These are phyloP conservation scores for Daldinia sp. DNA, from an alignment of 2,329 filamentous ascomycete species.

Conservation along the genomic window DNA sequence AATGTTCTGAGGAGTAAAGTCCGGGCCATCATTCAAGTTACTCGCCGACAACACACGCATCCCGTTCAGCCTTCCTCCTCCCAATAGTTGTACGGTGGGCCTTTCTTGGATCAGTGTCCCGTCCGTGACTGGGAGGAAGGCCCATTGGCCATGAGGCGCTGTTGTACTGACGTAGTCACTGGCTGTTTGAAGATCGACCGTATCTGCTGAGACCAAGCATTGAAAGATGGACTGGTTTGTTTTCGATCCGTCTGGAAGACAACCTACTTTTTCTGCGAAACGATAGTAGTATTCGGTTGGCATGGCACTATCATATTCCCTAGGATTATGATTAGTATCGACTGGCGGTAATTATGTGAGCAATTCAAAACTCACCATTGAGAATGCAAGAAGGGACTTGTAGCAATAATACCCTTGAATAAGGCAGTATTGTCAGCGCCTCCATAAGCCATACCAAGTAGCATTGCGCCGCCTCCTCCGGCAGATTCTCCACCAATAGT, in stretches of 20 bases:
- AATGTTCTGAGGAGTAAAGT: conserved; percentile 55
- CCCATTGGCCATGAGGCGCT: conserved; percentile 49
- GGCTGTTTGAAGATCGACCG: conserved; percentile 53
- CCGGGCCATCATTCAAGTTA: conserved; percentile 56
- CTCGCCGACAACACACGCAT: conserved; percentile 51
- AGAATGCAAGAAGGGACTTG: conserved; percentile 65
- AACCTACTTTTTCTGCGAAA: conserved; percentile 53
- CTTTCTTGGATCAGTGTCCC: conserved; percentile 50
- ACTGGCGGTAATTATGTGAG: neutral
- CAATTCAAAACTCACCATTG: conserved; percentile 57
- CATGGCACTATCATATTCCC: conserved; percentile 49
- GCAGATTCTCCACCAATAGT: conserved; percentile 67
- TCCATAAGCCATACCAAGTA: conserved; percentile 62
- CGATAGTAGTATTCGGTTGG: conserved; percentile 52
- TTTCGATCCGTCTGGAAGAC: conserved; percentile 41
- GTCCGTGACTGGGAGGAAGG: conserved; percentile 57
- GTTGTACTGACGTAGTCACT: conserved; percentile 50
- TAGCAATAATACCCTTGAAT: conserved; percentile 58
- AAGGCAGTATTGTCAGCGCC: conserved; percentile 57
- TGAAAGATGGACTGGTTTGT: conserved; percentile 49
- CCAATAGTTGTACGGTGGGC: conserved; percentile 49
- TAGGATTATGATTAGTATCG: conserved; percentile 15
- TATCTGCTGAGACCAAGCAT: conserved; percentile 54
- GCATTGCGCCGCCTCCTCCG: conserved; percentile 62
- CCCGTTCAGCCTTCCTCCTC: conserved; percentile 51